Base-by-base conservation (phyloP, 768 basidiomycete genomes). In the Lactarius evosmus region DNA sequence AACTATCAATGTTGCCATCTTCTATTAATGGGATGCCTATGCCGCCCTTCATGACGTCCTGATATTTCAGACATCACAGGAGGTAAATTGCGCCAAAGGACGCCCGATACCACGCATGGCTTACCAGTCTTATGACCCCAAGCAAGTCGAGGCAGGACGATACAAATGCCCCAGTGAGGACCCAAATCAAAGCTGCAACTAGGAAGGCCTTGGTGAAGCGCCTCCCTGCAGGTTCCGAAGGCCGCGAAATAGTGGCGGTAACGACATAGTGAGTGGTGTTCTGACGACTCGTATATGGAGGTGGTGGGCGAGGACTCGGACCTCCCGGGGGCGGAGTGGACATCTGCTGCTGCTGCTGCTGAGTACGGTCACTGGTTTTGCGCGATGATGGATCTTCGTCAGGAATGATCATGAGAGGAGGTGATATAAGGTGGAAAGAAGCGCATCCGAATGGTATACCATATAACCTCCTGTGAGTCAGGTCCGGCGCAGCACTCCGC, bases 181-280 rank as follows among this genome's bases (percentile, higher is more conserved):
- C 25, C 69, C 71, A 75, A 16, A 75, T 68, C 33, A 68, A 46
- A 16, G 69, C 19, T 19, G 73, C 73, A 27, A 74, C 62, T 7
- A 58, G 38, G 27, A 75, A 67, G 3, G 73, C 74, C 56, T 67
- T 70, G 65, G 67, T 56, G 62, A 75, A 75, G 30, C 74, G 67
- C 32, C 51, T 51, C 41, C 33, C 46, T 2, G 71, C 38, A 3
- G 65, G 46, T 36, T 62, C 59, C 49, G 36, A 41, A 22, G 17
- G 33, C 32, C 16, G 38, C 19, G 12, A 8, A 33, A 38, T 1
- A 32, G n/a, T 16, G 16, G 27, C 7, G 22, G 41, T 17, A 55
- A 36, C 36, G 19, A 54, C 17, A 11, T 58, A 34, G 53, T 41
- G 63, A 16, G 59, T 8, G 19, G 27, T 61, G 51, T 49, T 36